Percentiles rank a stretch among this genome's conserved stretches.
These are phyloP conservation scores for Malassezia equina DNA, from an alignment of 1,284 basidiomycete genomes.

Conservation along the genomic window DNA sequence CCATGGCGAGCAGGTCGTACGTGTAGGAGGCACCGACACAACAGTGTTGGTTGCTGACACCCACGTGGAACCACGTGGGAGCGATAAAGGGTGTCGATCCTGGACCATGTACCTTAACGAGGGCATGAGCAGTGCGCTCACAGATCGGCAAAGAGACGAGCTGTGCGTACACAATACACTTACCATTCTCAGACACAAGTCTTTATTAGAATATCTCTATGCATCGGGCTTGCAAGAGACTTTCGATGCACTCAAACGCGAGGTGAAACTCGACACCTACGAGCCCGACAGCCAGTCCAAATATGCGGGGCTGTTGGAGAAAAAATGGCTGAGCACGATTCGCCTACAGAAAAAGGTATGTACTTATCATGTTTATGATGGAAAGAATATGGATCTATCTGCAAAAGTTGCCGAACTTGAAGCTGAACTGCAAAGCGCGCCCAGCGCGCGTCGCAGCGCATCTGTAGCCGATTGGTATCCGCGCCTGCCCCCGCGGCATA, in stretches of 20 bases:
- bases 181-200: conserved; percentile 60
- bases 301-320: conserved; percentile 72
- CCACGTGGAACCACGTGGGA: conserved; percentile 16
- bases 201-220: conserved; percentile 72
- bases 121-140: conserved; percentile 51
- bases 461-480: conserved; percentile 72
- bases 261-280: conserved; percentile 56
- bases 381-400: conserved; percentile 59
- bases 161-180: conserved; percentile 51
- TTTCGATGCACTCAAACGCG: conserved; percentile 59
- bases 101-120: neutral
- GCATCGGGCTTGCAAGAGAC: conserved; percentile 58
- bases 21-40: neutral
- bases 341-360: conserved; percentile 80
- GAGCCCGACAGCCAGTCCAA: conserved; percentile 70
- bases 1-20: neutral
- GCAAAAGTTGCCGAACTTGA: conserved; percentile 63
- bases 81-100: neutral
- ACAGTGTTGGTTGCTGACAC: neutral
- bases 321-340: conserved; percentile 91
- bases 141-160: conserved; percentile 71
- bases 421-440: conserved; percentile 59
- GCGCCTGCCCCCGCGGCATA: conserved; percentile 65
- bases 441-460: conserved; percentile 58
- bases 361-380: neutral